phyloP scores from a whole-genome alignment of 345 rosid species.

The Syzygium grande region DNA sequence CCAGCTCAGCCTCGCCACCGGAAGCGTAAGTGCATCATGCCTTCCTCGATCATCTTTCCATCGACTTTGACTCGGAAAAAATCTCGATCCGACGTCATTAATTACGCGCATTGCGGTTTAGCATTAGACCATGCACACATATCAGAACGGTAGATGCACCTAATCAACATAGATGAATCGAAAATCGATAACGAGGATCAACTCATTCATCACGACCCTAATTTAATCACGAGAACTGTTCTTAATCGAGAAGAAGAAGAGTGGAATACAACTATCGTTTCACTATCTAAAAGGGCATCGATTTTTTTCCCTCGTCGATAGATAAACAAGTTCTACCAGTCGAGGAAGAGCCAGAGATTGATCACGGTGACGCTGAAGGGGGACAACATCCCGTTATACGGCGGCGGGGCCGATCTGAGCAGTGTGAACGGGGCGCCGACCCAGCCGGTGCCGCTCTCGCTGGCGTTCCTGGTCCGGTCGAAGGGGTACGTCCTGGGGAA shows the following conservation, averaged over 20 bases:
- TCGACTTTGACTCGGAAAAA: neutral
- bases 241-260: neutral
- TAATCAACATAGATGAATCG: neutral
- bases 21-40: conserved; percentile 24
- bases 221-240: neutral
- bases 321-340: conserved; percentile 47
- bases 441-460: conserved; percentile 39
- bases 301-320: neutral
- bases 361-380: conserved; percentile 32
- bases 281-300: neutral
- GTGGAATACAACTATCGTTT: neutral
- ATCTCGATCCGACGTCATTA: neutral
- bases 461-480: conserved; percentile 43
- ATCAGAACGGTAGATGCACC: neutral
- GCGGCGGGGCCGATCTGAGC: conserved; percentile 49
- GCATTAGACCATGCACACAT: neutral
- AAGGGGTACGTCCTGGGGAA: conserved; percentile 54
- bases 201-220: neutral
- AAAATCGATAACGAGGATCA: neutral
- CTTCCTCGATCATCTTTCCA: neutral
- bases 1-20: conserved; percentile 52
- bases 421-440: conserved; percentile 43
- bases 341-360: conserved; percentile 54
- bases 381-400: conserved; percentile 40
- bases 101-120: neutral